Evolutionary conservation across 2,329 filamentous ascomycete species (phyloP), one percentile per base, ranked within the genome.

Genomic region (Beauveria medogensis): DNA sequence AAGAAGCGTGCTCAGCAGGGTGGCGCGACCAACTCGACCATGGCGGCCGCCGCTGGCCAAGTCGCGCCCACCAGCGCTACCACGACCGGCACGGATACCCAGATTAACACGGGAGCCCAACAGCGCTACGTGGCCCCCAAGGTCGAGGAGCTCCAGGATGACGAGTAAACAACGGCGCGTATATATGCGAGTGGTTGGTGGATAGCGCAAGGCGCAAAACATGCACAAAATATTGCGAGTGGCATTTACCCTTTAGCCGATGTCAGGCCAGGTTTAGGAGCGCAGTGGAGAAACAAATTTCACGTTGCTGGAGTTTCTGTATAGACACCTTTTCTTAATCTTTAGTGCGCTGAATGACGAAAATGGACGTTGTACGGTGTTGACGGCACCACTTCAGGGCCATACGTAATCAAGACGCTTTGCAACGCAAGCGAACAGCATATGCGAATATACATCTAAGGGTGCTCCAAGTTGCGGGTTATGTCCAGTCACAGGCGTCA

Each of bases 1-100:
- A 80, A 80, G 74, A 84, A 82, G 74, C 82, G 80, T 73, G 69
- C 67, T 20, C 65, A 59, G 22, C 68, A 63, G 37, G 62, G 57
- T n/a, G 63, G 62, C 16, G 63, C 61, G 48, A 71, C 76, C 8
- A 76, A 77, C 57, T 67, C 76, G 2, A 71, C 78, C 46, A 79
- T 86, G 64, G 79, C 79, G 34, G 79, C 78, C 59, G 74, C 80
- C 8, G 81, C 82, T 28, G 83, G 83, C 43, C 77, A 83, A 61
- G 74, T 78, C 37, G 73, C 75, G 26, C 81, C 82, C 2, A 77
- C 82, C 18, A 75, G 75, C 10, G 83, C 83, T 9, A 82, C 77
- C 7, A 85, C 82, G 0, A 85, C 82, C 14, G 81, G 80, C 12
- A 84, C 82, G 3, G 76, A 77, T 50, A 85, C 82, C 0, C 79